phyloP scores from a whole-genome alignment of 2,329 filamentous ascomycete genomes.

The Fusarium nelsonii region DNA sequence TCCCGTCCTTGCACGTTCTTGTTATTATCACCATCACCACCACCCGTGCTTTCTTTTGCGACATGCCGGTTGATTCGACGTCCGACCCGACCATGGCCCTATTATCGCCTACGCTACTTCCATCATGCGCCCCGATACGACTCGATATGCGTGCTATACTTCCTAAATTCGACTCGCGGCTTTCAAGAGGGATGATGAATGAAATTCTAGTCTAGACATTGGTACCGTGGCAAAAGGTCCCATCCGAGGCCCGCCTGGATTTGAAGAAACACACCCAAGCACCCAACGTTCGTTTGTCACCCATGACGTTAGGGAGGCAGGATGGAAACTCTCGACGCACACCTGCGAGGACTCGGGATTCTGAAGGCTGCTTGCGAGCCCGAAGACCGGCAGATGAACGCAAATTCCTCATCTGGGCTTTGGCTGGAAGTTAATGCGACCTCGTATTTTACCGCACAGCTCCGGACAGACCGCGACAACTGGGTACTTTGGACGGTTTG shows the following conservation, averaged over 20 bases:
- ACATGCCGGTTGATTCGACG: slow-evolving; percentile 19
- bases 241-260: neutral
- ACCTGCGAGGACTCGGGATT: neutral
- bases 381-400: neutral
- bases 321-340: neutral
- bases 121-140: slow-evolving; percentile 1
- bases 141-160: neutral
- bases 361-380: neutral
- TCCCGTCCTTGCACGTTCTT: slow-evolving; percentile 2
- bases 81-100: neutral
- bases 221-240: neutral
- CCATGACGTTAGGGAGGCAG: neutral
- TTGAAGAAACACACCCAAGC: neutral
- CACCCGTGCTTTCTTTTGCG: slow-evolving; percentile 23
- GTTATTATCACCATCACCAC: slow-evolving; percentile 12
- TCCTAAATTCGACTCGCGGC: neutral
- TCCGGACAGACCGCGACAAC: neutral
- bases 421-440: neutral
- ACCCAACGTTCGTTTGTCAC: neutral
- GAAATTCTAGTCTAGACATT: neutral
- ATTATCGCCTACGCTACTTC: neutral
- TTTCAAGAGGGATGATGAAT: neutral
- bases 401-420: neutral
- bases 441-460: neutral
- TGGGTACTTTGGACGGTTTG: neutral